Base-by-base conservation (phyloP, 2,329 filamentous ascomycete species). In the Trichoderma simmonsii region DNA sequence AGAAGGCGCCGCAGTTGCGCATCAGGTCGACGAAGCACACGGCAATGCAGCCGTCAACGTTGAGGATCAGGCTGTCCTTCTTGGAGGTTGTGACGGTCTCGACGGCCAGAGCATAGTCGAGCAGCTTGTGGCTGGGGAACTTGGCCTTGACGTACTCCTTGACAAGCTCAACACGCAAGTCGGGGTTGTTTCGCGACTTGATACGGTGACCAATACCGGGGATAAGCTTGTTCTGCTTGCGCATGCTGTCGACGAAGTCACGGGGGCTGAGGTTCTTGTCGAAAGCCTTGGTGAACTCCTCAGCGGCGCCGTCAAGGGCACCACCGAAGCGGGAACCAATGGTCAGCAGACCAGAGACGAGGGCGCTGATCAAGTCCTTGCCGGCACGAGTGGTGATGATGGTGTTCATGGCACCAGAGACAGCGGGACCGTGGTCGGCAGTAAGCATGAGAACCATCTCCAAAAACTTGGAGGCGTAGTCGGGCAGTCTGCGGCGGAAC, bases 391-490 rank as follows among this genome's bases (percentile, higher is more conserved):
- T 99, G 75, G 96, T 99, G 83, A 99, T 98, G 83, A 99, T 99
- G 83, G 96, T 99, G 92, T 99, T 99, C 96, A 99, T 99, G 84
- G 96, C 96, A 89, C 96, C 96, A 78, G 96, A 99, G 78, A 99
- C 96, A 79, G 96, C 96, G 70, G 96, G 96, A 85, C 96, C 96
- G 91, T 99, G 96, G 82, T 99, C 96, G 79, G 96, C 96, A 81
- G 96, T 99, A 81, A 99, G 91, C 96, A 99, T 99, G 83, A 99
- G 95, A 77, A 99, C 96, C 96, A 99, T 99, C 89, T 99, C 96
- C 78, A 99, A 87, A 89, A 99, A 99, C 87, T 97, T 97, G 89
- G 94, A 97, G 80, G 96, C 96, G 83, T 98, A 98, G 81, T 92
- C 87, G 75, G 96, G 96, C 75, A 99, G 92, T 81, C 96, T 93